Evolutionary conservation across 2,329 filamentous ascomycete species (phyloP).

Genomic region (Zasmidium cellare): DNA sequence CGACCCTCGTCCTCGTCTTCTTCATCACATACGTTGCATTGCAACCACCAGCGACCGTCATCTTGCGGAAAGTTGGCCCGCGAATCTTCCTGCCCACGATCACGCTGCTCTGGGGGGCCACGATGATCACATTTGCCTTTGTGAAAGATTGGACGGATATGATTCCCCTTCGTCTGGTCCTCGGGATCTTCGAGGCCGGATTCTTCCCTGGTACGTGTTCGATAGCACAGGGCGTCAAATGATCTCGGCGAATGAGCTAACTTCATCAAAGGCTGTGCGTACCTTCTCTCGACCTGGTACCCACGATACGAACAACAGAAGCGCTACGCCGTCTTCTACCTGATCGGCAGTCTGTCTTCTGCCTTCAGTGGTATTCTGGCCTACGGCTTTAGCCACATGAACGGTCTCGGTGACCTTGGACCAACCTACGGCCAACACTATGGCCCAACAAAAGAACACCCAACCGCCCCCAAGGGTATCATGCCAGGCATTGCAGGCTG

Average conservation of each 20-base stretch:
- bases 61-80: conserved; percentile 65
- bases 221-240: conserved; percentile 49
- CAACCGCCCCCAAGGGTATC: conserved; percentile 22
- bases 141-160: conserved; percentile 53
- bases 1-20: conserved; percentile 65
- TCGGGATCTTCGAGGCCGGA: conserved; percentile 62
- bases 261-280: conserved; percentile 59
- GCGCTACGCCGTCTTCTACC: conserved; percentile 50
- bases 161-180: conserved; percentile 57
- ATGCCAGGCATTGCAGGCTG: conserved; percentile 44
- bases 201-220: conserved; percentile 45
- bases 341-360: conserved; percentile 50
- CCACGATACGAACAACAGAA: conserved; percentile 40
- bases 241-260: no score
- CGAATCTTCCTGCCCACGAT: conserved; percentile 36
- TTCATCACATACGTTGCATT: conserved; percentile 73
- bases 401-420: conserved; percentile 48
- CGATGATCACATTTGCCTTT: conserved; percentile 67
- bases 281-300: conserved; percentile 66
- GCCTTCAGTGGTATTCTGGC: conserved; percentile 49
- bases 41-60: conserved; percentile 69
- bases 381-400: conserved; percentile 39
- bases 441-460: conserved; percentile 31
- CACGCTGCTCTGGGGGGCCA: conserved; percentile 58
- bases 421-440: conserved; percentile 34